Base-by-base conservation (phyloP, 208 protist species). In the Wallacemonas sp. region DNA sequence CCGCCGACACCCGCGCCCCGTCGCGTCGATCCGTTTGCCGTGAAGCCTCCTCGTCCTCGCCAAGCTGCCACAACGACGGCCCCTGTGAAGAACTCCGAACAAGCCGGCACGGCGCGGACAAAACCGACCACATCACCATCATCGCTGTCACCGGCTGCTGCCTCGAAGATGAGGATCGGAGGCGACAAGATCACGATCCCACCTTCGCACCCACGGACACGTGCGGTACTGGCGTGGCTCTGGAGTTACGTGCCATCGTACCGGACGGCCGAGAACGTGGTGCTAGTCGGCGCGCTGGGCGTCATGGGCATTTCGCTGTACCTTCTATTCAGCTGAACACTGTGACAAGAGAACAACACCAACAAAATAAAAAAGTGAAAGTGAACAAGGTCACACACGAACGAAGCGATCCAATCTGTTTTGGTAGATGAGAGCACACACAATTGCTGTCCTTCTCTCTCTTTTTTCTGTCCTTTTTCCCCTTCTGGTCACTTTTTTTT, bases 261-360 rank as follows among this genome's bases (percentile, higher is more conserved):
- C n/a, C 14, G 7, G 16, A n/a, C n/a, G 41, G 54, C 57, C 25
- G 75, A 86, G 67, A 33, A 69, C 28, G 20, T 62, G 1, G 25
- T 82, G 22, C 54, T 78, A 38, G 73, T 70, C 57, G 66, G 48
- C 22, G 57, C 76, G 14, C 41, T 69, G 11, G n/a, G 14, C n/a
- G 29, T 73, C 14, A 33, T 59, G 52, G 26, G 31, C 18, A 25
- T 7, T 3, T 8, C 32, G 10, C 32, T 59, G 14, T 59, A 59
- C 22, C 52, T 59, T 8, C 36, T 59, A 8, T 41, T 59, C 18
- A 18, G 7, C 26, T 55, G 18, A 48, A 18, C 41, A 46, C 20
- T 25, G 52, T 25, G 44, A 25, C 4, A 57, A 0, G 11, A 29
- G 44, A 59, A 64, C 18, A 36, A 57, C 8, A 65, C 25, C 11